Evolutionary conservation across 1,284 basidiomycete genomes (phyloP), one percentile per base, ranked within the genome.

Genomic region (Marasmius oreades): DNA sequence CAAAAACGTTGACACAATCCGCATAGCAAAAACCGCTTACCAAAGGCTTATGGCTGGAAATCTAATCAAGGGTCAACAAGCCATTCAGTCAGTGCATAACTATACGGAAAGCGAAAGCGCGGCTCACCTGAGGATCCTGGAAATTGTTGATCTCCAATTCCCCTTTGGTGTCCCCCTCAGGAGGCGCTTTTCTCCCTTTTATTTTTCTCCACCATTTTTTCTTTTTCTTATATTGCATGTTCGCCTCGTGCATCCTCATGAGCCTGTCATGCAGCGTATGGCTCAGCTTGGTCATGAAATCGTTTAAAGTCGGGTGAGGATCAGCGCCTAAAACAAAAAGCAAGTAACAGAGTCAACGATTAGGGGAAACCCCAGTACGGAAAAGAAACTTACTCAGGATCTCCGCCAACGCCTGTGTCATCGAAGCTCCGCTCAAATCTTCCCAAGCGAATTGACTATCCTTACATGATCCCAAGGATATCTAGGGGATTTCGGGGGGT

Each of bases 371-470:
- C 24, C 26, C 5, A 20, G 42, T 28, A 51, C 12, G 24, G n/a
- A 36, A 11, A n/a, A n/a, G n/a, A 22, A 10, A 56, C 57, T 16
- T 33, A 61, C 60, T 55, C 7, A 61, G 53, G 22, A 55, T 52
- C 18, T 55, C 47, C 14, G 61, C 52, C 37, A 61, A 51, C 20
- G 52, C 44, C 59, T 67, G 65, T 1, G 71, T 70, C 69, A 73
- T 71, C 1, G 70, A 71, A 7, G 60, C 55, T 7, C 70, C 70
- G 47, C 68, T 61, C 1, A 46, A 53, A 50, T 66, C 65, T 47
- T 72, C 70, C 69, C 70, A 72, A 10, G 70, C 64, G 20, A 63
- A 31, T 55, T 73, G 69, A 51, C 65, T 61, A 55, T 73, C 71
- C 48, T 69, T 69, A 18, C 68, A 67, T 3, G 71, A 68, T 0